phyloP scores from a whole-genome alignment of 192 early-diverging fungal genomes.

The Mortierella claussenii region DNA sequence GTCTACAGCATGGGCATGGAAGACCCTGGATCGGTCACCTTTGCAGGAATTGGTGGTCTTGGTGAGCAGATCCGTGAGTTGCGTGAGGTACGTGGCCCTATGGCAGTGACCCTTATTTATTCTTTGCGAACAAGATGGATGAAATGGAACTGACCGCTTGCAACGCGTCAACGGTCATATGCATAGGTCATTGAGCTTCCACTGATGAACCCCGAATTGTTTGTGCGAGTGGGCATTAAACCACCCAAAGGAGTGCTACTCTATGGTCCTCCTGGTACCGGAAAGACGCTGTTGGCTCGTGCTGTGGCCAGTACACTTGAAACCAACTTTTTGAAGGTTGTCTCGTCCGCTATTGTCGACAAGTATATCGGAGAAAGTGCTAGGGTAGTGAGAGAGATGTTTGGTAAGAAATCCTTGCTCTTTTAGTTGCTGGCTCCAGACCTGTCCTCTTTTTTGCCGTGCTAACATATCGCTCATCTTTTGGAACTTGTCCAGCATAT shows the following conservation, averaged over 20 bases:
- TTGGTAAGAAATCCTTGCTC: constrained; percentile 87
- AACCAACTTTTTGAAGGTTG: constrained; percentile 99
- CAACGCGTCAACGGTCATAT: no score
- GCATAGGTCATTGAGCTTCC: constrained; percentile 95
- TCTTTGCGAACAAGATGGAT: neutral
- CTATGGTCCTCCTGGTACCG: constrained; percentile 97
- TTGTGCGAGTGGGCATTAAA: constrained; percentile 96
- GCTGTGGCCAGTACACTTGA: constrained; percentile 97
- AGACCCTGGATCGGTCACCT: constrained; percentile 93
- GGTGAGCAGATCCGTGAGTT: constrained; percentile 97
- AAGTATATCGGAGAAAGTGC: constrained; percentile 99
- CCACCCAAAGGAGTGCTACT: constrained; percentile 98
- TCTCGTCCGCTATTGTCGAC: constrained; percentile 98
- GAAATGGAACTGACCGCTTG: no score
- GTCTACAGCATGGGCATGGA: constrained; percentile 99
- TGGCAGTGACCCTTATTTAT: constrained; percentile 35
- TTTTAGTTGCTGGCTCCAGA: no score
- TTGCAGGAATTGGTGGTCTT: constrained; percentile 98
- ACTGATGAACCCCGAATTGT: constrained; percentile 98
- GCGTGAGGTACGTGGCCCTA: no score
- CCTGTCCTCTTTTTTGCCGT: no score
- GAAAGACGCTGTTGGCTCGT: constrained; percentile 96
- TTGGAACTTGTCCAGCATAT: constrained; percentile 66
- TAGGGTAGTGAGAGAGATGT: constrained; percentile 98
- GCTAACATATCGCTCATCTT: no score